Base-by-base conservation (phyloP, 1,284 basidiomycete genomes). In the Puccinia triticina region DNA sequence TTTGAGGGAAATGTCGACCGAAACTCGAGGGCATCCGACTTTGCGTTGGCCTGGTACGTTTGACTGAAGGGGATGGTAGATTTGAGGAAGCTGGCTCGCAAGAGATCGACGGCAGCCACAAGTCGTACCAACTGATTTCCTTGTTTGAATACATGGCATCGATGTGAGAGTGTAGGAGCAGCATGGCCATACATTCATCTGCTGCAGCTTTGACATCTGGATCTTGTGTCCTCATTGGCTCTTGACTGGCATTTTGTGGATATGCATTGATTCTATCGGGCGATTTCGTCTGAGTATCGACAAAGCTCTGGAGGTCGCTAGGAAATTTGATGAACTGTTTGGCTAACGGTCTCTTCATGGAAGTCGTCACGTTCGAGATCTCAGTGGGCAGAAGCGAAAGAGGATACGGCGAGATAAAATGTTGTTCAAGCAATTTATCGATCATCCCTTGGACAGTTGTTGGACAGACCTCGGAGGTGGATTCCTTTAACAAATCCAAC, bases 341-440 rank as follows among this genome's bases (percentile, higher is more conserved):
- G 7, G 40, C 50, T 7, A 76, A 53, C 37, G 74, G 74, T 34
- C 74, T 53, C 21, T 18, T 43, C 55, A 76, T 43, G 10, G 21
- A 55, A 40, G 74, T 59, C 3, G 74, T 57, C 2, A 76, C 37
- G 53, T 32, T 53, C 2, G 77, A 78, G 18, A 80, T 16, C 34
- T 72, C 64, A 21, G 34, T 57, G 34, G 77, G 77, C 29, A 80
- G 53, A 21, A 80, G 29, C 21, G 77, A 80, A 46, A 80, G 53
- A 21, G 77, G 77, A 57, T 57, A 71, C 0, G 67, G 57, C 18
- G 77, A 80, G 8, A 80, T 72, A 23, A 80, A 80, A 11, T 48
- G 21, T 46, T 46, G 48, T 29, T 80, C 67, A 26, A 72, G 37
- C 29, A 80, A 48, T n/a, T 73, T 40, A 16, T 61, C 37, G 16